Conservation (phyloP, 768 basidiomycete species). For the Hypsizygus marmoreus region DNA sequence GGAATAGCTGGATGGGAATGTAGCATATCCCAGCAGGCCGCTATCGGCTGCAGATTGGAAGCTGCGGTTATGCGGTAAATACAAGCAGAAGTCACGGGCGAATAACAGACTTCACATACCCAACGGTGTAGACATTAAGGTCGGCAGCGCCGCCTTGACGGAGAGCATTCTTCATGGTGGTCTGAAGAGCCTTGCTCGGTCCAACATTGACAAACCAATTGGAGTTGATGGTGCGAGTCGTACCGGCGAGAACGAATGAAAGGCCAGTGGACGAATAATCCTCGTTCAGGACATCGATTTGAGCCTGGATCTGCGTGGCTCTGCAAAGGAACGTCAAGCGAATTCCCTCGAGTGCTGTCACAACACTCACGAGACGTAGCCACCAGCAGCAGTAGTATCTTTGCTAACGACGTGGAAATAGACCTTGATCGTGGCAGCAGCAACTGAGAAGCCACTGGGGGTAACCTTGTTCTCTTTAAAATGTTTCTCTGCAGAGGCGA, state of each 20-base stretch:
- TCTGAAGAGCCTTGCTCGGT: slow-evolving; percentile 37
- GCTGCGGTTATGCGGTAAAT: slow-evolving; percentile 20
- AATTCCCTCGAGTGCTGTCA: no score
- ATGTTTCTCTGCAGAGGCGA: slow-evolving; percentile 11
- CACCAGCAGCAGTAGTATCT: slow-evolving; percentile 30
- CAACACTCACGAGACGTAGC: slow-evolving; percentile 40
- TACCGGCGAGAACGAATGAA: slow-evolving; percentile 40
- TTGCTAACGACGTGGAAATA: slow-evolving; percentile 34
- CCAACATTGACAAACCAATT: slow-evolving; percentile 52
- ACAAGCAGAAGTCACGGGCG: slow-evolving; percentile 18
- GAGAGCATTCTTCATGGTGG: slow-evolving; percentile 48
- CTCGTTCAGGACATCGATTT: slow-evolving; percentile 44
- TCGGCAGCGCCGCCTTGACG: slow-evolving; percentile 40
- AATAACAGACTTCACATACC: slow-evolving; percentile 25
- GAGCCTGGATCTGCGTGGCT: slow-evolving; percentile 34
- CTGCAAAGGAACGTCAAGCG: no score
- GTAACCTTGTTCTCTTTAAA: slow-evolving; percentile 13
- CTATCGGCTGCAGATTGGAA: slow-evolving; percentile 26
- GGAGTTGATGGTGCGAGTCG: slow-evolving; percentile 43
- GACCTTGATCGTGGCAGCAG: slow-evolving; percentile 2
- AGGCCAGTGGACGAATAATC: slow-evolving; percentile 40
- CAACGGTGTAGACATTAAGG: slow-evolving; percentile 55
- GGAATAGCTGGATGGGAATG: slow-evolving; percentile 48
- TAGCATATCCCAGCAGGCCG: slow-evolving; percentile 52
- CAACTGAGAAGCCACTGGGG: background rate